phyloP scores from a whole-genome alignment of 306 rosid species.

The Sicyos baderoa region DNA sequence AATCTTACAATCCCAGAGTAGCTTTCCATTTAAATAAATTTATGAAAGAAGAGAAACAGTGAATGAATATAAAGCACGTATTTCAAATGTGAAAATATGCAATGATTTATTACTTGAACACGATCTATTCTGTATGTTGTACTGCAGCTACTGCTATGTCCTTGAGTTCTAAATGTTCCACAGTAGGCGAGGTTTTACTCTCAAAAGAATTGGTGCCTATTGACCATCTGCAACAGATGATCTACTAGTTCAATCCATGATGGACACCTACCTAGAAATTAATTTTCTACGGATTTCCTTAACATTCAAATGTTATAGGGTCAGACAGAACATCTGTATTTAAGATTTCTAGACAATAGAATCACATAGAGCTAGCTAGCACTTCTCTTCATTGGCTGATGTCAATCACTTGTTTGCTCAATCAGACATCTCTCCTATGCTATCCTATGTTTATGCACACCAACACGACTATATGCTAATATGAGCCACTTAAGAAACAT shows the following conservation, averaged over 20 bases:
- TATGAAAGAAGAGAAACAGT: background rate
- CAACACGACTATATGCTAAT: background rate
- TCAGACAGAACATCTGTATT: too few relatives aligned
- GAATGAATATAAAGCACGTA: background rate
- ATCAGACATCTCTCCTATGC: background rate
- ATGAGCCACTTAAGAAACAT: background rate
- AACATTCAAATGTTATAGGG: too few relatives aligned
- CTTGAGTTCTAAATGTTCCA: background rate
- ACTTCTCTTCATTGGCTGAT: background rate
- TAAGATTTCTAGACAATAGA: background rate
- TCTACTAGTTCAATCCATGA: background rate
- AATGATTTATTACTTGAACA: background rate
- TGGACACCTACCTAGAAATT: too few relatives aligned
- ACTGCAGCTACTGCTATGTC: background rate
- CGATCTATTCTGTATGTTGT: background rate
- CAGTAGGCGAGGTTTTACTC: background rate
- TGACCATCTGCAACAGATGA: background rate
- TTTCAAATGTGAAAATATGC: background rate
- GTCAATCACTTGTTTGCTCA: conserved; percentile 1
- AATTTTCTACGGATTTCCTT: too few relatives aligned
- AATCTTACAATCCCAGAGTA: background rate
- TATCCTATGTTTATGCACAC: background rate
- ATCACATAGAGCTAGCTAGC: background rate
- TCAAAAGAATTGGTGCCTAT: background rate
- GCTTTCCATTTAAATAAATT: background rate